A percentile compares a stretch with the other conserved stretches of the same genome.
Conservation (phyloP, 495 filamentous ascomycete genomes). For the Aspergillus affinis region DNA sequence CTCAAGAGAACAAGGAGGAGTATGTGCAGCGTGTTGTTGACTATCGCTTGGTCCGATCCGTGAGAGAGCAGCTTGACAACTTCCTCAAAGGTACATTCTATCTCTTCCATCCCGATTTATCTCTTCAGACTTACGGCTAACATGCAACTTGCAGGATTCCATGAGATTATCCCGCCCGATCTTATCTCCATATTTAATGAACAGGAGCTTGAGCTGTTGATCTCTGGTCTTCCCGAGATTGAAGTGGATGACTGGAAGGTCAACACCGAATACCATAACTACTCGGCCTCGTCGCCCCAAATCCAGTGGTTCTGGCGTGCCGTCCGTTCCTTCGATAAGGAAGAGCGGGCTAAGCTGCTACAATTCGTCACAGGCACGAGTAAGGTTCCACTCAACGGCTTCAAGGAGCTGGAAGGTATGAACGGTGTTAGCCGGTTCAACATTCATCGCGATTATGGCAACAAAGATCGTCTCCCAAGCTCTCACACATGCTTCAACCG, state of each 20-base stretch:
- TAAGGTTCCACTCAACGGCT: slow-evolving; percentile 98
- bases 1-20: slow-evolving; percentile 97
- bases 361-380: slow-evolving; percentile 98
- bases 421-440: slow-evolving; percentile 98
- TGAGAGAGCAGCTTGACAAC: slow-evolving; percentile 89
- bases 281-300: slow-evolving; percentile 88
- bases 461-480: slow-evolving; percentile 93
- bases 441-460: slow-evolving; percentile 97
- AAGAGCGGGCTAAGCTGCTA: slow-evolving; percentile 94
- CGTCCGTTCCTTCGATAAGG: slow-evolving; percentile 96
- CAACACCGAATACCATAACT: slow-evolving; percentile 98
- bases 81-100: slow-evolving; percentile 79
- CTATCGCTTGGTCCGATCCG: slow-evolving; percentile 84
- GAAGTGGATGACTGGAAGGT: slow-evolving; percentile 99
- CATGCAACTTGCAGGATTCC: slow-evolving; percentile 65
- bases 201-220: slow-evolving; percentile 94
- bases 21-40: slow-evolving; percentile 95
- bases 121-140: slow-evolving; percentile 21
- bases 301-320: slow-evolving; percentile 99
- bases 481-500: slow-evolving; percentile 99
- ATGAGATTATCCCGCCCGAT: slow-evolving; percentile 94
- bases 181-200: slow-evolving; percentile 98
- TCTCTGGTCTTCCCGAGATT: slow-evolving; percentile 95
- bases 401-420: slow-evolving; percentile 99
- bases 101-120: slow-evolving; percentile 4